Conservation (phyloP, 2,329 filamentous ascomycete species). For the Penicillium sclerotigenum region DNA sequence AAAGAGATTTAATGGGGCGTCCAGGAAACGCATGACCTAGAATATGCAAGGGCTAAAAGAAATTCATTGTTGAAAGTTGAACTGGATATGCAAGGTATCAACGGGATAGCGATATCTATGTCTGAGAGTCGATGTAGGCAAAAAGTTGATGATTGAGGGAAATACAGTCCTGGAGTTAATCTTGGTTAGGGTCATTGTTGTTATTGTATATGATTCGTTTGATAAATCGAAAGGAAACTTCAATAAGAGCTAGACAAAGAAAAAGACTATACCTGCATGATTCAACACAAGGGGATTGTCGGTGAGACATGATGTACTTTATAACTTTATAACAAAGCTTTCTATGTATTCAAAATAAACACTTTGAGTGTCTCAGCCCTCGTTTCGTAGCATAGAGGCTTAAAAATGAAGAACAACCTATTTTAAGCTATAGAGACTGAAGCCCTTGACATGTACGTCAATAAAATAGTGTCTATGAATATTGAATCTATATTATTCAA, state of each 20-base stretch:
- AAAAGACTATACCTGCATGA: neutral
- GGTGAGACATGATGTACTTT: neutral
- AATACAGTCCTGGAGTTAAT: neutral
- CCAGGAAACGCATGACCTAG: neutral
- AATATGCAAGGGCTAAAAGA: conserved; percentile 2
- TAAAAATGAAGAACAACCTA: too few relatives aligned
- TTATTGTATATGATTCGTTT: too few relatives aligned
- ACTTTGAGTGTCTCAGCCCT: neutral
- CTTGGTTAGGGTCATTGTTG: neutral
- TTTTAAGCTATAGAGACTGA: too few relatives aligned
- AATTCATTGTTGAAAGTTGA: neutral
- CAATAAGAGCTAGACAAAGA: too few relatives aligned
- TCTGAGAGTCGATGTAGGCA: neutral
- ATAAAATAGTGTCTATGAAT: neutral
- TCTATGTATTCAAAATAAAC: too few relatives aligned
- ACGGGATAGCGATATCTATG: neutral
- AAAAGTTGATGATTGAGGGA: neutral
- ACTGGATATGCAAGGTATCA: neutral
- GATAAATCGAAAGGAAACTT: too few relatives aligned
- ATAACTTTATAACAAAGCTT: too few relatives aligned
- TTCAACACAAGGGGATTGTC: neutral
- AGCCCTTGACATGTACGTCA: too few relatives aligned
- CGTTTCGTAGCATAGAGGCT: neutral
- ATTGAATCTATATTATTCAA: neutral
- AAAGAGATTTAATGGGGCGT: neutral